A percentile compares a stretch with the other conserved stretches of the same genome.
These are phyloP conservation scores for Calonectria pteridis DNA, from an alignment of 2,329 filamentous ascomycete genomes.

Conservation along the genomic window DNA sequence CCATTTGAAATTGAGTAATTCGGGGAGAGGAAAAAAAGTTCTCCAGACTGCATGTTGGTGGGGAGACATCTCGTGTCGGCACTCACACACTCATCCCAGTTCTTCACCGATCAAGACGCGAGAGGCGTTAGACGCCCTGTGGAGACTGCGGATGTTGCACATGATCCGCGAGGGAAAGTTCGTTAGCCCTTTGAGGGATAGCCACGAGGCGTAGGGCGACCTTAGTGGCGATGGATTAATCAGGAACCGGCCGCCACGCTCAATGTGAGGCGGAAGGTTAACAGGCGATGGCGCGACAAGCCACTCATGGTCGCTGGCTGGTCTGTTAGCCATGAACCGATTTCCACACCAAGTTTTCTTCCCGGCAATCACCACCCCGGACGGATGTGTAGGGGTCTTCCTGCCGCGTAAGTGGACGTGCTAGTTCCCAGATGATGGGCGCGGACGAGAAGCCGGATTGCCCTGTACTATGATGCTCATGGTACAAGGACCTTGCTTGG, in stretches of 20 bases:
- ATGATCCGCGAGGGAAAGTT: conserved; percentile 44
- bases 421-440: conserved; percentile 28
- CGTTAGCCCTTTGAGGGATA: conserved; percentile 45
- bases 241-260: conserved; percentile 15
- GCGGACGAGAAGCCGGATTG: conserved; percentile 24
- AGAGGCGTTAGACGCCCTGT: conserved; percentile 49
- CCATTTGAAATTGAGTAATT: conserved; percentile 38
- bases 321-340: neutral
- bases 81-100: conserved; percentile 32
- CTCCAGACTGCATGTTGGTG: conserved; percentile 34
- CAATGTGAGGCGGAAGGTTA: conserved; percentile 14
- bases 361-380: neutral
- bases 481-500: conserved; percentile 22
- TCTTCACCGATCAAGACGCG: conserved; percentile 36
- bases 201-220: conserved; percentile 35
- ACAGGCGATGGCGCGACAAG: neutral
- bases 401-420: conserved; percentile 11
- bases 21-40: conserved; percentile 28
- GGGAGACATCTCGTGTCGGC: conserved; percentile 29
- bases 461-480: conserved; percentile 18
- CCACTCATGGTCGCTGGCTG: neutral
- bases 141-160: conserved; percentile 48
- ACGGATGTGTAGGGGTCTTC: neutral
- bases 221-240: conserved; percentile 25
- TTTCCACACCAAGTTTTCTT: neutral